These are phyloP conservation scores for Boletales sp. DNA, from an alignment of 768 basidiomycete genomes.

Conservation along the genomic window DNA sequence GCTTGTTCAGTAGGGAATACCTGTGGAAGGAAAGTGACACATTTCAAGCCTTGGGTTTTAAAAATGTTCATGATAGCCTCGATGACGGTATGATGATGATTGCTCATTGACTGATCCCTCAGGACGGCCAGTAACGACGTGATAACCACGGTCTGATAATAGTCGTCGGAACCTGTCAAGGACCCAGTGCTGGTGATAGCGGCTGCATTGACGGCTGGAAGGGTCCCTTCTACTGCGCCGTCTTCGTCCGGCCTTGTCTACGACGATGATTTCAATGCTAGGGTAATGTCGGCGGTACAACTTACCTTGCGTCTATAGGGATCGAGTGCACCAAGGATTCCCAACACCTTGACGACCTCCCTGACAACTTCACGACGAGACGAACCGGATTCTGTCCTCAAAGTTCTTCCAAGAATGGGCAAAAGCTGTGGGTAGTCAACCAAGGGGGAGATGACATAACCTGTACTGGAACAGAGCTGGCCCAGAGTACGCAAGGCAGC, in stretches of 20 bases:
- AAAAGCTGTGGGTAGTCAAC: slow-evolving; percentile 89
- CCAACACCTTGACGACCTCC: slow-evolving; percentile 92
- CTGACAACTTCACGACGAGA: slow-evolving; percentile 88
- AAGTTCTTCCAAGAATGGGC: slow-evolving; percentile 77
- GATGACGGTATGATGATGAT: slow-evolving; percentile 89
- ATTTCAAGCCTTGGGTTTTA: slow-evolving; percentile 96
- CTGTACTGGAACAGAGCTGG: slow-evolving; percentile 93
- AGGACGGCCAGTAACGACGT: slow-evolving; percentile 81
- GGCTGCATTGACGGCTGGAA: slow-evolving; percentile 64
- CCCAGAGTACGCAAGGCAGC: slow-evolving; percentile 93
- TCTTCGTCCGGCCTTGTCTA: slow-evolving; percentile 66
- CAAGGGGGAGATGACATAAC: slow-evolving; percentile 89
- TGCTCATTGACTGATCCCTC: slow-evolving; percentile 82
- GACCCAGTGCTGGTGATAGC: slow-evolving; percentile 60
- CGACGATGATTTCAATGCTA: slow-evolving; percentile 5
- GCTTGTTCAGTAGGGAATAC: slow-evolving; percentile 35
- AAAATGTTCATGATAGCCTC: slow-evolving; percentile 99
- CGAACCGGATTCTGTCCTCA: slow-evolving; percentile 73
- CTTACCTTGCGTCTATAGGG: slow-evolving; percentile 91
- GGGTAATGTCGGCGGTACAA: neutral
- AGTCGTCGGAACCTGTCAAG: slow-evolving; percentile 79
- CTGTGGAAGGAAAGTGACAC: slow-evolving; percentile 92
- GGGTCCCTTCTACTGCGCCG: slow-evolving; percentile 52
- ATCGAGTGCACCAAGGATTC: slow-evolving; percentile 93
- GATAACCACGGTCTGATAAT: slow-evolving; percentile 96